These are phyloP conservation scores for Leucaena leucocephala DNA, from an alignment of 306 rosid genomes.

Conservation along the genomic window DNA sequence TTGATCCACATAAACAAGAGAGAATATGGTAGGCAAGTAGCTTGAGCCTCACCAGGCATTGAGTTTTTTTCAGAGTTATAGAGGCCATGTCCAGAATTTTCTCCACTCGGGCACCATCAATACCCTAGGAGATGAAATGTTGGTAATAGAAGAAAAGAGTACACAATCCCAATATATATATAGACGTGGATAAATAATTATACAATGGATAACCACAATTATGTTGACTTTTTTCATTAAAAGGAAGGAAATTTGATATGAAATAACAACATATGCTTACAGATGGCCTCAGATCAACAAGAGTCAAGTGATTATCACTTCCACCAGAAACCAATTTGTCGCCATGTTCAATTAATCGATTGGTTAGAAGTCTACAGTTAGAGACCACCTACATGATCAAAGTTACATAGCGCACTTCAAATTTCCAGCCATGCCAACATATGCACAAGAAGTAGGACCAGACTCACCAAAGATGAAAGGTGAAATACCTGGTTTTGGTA, in stretches of 20 bases:
- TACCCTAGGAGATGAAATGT: slow-evolving; percentile 52
- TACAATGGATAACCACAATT: not conserved
- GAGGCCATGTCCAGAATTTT: slow-evolving; percentile 94
- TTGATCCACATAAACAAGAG: not conserved
- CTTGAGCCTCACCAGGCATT: slow-evolving; percentile 69
- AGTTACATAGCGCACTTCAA: not conserved
- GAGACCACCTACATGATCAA: slow-evolving; percentile 70
- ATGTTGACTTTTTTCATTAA: not conserved
- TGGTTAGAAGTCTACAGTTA: slow-evolving; percentile 86
- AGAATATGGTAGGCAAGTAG: slow-evolving; percentile 8
- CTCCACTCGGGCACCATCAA: slow-evolving; percentile 95
- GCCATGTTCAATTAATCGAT: slow-evolving; percentile 62
- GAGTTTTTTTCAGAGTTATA: slow-evolving; percentile 94
- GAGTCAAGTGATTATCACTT: slow-evolving; percentile 90
- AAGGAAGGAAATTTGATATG: not conserved
- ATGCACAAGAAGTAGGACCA: not conserved
- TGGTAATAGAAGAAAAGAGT: slow-evolving; percentile 18
- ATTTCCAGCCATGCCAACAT: slow-evolving; percentile 24
- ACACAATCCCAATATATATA: not conserved
- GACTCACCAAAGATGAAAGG: slow-evolving; percentile 20
- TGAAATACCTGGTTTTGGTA: not conserved
- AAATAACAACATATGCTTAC: slow-evolving; percentile 53
- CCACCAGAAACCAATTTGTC: slow-evolving; percentile 96
- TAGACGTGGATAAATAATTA: not conserved
- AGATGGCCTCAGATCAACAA: slow-evolving; percentile 87